Base-by-base conservation (phyloP, 75 land plant species). In the Pinus albicaulis region DNA sequence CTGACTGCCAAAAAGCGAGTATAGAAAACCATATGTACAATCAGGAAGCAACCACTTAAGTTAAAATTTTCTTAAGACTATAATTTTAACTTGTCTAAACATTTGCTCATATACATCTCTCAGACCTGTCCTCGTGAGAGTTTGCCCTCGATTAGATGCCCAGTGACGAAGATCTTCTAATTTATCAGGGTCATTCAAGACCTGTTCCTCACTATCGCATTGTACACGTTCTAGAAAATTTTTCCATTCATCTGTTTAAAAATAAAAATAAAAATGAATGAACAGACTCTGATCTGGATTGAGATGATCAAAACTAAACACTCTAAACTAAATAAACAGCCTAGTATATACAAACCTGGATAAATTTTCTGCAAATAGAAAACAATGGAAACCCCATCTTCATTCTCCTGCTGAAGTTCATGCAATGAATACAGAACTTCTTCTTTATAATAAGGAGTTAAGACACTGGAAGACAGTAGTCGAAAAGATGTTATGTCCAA, bases 331-430 rank as follows among this genome's bases (percentile, higher is more conserved):
- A 56, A 73, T 16, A 52, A 73, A n/a, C 10, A 61, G 17, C 2
- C 19, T 61, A n/a, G 63, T 61, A 61, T n/a, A n/a, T 61, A 26
- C 71, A 28, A 25, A 85, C 99, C 99, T 91, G 99, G 99, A 77
- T 85, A 98, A n/a, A 95, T 98, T 60, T 98, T 98, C 72, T 98
- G 99, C 77, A 98, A 78, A 80, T 98, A 98, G 76, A 91, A 98
- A 57, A 91, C 84, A 55, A 98, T 96, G 15, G 99, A 98, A 64
- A 95, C 90, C 14, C 98, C 98, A 82, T 95, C 99, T 76, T 98
- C 99, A 86, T 98, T 95, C 76, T 81, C 85, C 74, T 34, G 75
- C 79, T 86, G 89, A 56, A 98, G 81, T 0, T 86, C 85, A 17
- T 76, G 57, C 57, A 81, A 71, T 1, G 98, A 88, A 74, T 84